Evolutionary conservation across 2,329 filamentous ascomycete genomes (phyloP).

Genomic region (Penicillium sp.): DNA sequence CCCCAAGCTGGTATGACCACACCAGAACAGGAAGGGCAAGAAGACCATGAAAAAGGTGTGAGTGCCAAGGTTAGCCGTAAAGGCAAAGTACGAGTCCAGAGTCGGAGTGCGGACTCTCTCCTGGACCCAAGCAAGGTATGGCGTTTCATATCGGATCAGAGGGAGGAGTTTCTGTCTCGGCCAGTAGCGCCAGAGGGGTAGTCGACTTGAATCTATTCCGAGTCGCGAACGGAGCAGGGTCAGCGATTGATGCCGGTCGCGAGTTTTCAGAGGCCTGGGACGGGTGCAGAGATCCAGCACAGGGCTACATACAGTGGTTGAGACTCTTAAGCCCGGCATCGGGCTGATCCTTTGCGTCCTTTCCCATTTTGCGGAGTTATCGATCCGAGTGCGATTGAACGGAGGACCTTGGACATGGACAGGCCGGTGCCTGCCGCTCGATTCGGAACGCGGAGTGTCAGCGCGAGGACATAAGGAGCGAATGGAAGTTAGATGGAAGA

Average conservation of each 20-base stretch:
- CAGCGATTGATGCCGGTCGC: conserved; percentile 7
- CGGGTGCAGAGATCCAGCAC: background rate
- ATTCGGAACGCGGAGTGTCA: conserved; percentile 10
- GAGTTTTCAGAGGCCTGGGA: background rate
- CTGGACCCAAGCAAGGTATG: conserved; percentile 86
- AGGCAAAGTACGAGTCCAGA: conserved; percentile 94
- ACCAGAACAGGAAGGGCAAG: conserved; percentile 95
- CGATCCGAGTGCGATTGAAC: conserved; percentile 15
- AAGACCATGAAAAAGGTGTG: conserved; percentile 99
- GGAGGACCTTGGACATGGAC: conserved; percentile 26
- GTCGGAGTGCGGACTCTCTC: conserved; percentile 73
- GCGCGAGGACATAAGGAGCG: conserved; percentile 23
- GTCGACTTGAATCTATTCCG: conserved; percentile 69
- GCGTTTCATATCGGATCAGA: conserved; percentile 90
- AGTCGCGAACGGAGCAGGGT: conserved; percentile 7
- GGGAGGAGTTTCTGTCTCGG: conserved; percentile 80
- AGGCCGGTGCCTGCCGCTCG: conserved; percentile 20
- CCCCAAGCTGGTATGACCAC: conserved; percentile 78
- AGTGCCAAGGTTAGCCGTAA: conserved; percentile 92
- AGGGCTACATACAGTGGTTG: conserved; percentile 62
- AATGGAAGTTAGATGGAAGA: conserved; percentile 18
- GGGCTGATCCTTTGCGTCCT: conserved; percentile 37
- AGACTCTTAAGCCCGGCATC: conserved; percentile 74
- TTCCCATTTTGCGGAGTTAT: conserved; percentile 37
- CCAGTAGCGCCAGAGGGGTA: conserved; percentile 85